Conservation (phyloP, 768 basidiomycete genomes). For the Collybia nuda region DNA sequence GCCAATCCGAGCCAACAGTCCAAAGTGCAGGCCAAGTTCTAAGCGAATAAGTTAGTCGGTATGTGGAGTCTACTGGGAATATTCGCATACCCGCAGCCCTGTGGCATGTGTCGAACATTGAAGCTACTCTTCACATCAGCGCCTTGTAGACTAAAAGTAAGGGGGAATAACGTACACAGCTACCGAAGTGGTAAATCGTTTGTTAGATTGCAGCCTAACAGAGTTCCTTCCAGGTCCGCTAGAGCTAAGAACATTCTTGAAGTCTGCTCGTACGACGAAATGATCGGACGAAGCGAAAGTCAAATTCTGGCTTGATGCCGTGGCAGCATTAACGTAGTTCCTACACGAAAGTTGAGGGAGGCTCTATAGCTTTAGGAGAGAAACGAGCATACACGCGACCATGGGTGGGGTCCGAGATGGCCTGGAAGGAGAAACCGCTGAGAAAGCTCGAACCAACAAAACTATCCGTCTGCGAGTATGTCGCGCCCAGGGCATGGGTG, state of each 20-base stretch:
- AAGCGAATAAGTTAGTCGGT: background rate
- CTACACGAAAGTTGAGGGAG: constrained; percentile 17
- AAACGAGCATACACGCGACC: constrained; percentile 53
- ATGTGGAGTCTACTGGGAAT: constrained; percentile 3
- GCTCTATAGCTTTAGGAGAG: background rate
- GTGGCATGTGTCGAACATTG: constrained; percentile 59
- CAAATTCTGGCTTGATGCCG: constrained; percentile 53
- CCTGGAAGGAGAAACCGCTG: constrained; percentile 46
- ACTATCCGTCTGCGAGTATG: constrained; percentile 46
- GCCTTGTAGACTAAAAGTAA: background rate
- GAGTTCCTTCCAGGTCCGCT: constrained; percentile 58
- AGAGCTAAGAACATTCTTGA: constrained; percentile 41
- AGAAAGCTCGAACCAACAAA: constrained; percentile 48
- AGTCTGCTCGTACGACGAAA: constrained; percentile 59
- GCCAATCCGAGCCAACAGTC: constrained; percentile 56
- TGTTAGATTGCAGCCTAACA: constrained; percentile 54
- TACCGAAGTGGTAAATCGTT: constrained; percentile 51
- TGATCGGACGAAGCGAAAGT: constrained; percentile 52
- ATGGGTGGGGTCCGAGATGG: constrained; percentile 60
- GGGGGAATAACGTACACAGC: constrained; percentile 43
- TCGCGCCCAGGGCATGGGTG: constrained; percentile 34
- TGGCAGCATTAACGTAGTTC: constrained; percentile 44
- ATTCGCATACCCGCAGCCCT: constrained; percentile 49
- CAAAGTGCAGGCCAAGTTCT: constrained; percentile 57
- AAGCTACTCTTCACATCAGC: constrained; percentile 26